Percentiles rank a stretch among this genome's conserved stretches.
These are phyloP conservation scores for Cenchrus fungigraminus DNA, from an alignment of 176 grass and related monocot species.

Conservation along the genomic window DNA sequence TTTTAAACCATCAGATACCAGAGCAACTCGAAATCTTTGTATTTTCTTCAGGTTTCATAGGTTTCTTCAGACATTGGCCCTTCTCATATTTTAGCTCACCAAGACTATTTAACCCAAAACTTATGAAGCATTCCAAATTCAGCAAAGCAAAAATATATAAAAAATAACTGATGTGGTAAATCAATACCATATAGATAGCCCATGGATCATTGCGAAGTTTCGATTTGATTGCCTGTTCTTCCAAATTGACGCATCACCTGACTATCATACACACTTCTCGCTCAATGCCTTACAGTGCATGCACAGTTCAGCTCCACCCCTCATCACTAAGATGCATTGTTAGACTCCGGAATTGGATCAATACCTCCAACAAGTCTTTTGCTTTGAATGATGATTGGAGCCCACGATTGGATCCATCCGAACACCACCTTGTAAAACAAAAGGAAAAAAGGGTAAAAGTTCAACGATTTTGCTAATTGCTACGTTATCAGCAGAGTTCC, in stretches of 20 bases:
- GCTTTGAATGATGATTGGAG: constrained; percentile 23
- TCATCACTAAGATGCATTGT: background rate
- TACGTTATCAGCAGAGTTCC: background rate
- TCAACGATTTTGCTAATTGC: background rate
- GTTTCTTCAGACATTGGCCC: background rate
- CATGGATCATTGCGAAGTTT: background rate
- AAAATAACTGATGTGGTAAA: constrained; percentile 2
- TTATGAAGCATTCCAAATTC: background rate
- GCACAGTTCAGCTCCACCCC: constrained; percentile 19
- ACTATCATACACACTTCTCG: background rate
- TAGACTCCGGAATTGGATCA: background rate
- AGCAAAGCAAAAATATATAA: background rate
- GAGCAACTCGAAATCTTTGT: background rate
- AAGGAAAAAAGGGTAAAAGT: background rate
- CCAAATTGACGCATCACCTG: background rate
- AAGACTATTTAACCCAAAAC: background rate
- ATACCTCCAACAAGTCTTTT: constrained; percentile 6
- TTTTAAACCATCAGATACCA: background rate
- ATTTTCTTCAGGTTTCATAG: background rate
- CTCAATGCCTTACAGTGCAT: background rate
- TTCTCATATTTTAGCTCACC: background rate
- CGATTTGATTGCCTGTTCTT: background rate
- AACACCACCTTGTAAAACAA: background rate
- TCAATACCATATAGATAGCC: constrained; percentile 5
- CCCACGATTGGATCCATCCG: background rate